Evolutionary conservation across 805 yeast species (phyloP), one percentile per base, ranked within the genome.

Genomic region (Cyberlindnera mississippiensis): DNA sequence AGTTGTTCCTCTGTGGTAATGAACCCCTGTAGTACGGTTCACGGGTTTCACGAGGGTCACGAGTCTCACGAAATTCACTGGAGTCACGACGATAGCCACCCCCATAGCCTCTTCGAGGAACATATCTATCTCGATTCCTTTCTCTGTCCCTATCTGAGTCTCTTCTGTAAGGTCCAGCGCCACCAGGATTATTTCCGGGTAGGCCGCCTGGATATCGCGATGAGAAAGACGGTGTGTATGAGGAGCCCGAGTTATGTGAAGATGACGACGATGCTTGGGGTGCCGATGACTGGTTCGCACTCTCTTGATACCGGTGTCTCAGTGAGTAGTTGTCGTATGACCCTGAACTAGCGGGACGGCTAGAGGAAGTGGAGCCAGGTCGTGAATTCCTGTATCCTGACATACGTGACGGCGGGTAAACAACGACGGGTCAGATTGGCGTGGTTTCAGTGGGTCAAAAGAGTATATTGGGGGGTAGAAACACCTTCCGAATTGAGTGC

Each of bases 161-260:
- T 29, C 37, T 18, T 17, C 35, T 27, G 31, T 28, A 30, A 13
- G 27, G 18, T 6, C 37, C 32, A 6, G 24, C 17, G 6, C 13
- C 33, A 10, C 20, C 33, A n/a, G 33, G 6, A 26, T 19, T 33
- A 6, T 17, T 19, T 8, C 13, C 14, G 13, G 29, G 29, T 6
- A 13, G 24, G 6, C 14, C 14, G 17, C 33, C 33, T 14, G 16
- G 20, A 20, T 33, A 33, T 19, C 35, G 35, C 18, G 35, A 33
- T 18, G 35, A 17, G 35, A 33, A 18, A 11, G 33, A 30, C 12
- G 41, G 43, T n/a, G 39, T 43, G 28, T 39, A 43, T 14, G 46
- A 26, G 13, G 47, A 44, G 6, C 47, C 47, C 13, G 33, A 5
- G 13, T 13, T 15, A 24, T 11, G n/a, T n/a, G n/a, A n/a, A n/a